Percentiles rank a stretch among this genome's conserved stretches.
These are phyloP conservation scores for Trypanosoma caninum DNA, from an alignment of 208 protist species.

Conservation along the genomic window DNA sequence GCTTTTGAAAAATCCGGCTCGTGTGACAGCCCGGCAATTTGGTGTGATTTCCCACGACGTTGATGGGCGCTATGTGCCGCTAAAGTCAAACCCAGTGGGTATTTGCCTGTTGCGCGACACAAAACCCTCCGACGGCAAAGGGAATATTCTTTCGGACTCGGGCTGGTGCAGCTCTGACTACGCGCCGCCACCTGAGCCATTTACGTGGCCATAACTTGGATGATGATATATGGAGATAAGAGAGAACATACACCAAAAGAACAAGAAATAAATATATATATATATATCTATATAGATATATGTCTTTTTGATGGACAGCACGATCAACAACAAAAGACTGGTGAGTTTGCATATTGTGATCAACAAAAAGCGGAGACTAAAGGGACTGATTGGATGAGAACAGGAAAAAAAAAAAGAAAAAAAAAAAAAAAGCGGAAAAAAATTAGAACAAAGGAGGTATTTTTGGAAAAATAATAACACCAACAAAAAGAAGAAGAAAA, in stretches of 20 bases:
- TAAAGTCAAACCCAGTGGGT: slow-evolving; percentile 66
- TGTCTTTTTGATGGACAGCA: too few relatives aligned
- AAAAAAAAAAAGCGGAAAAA: background rate
- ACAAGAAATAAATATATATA: background rate
- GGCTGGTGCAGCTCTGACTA: slow-evolving; percentile 46
- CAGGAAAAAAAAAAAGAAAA: background rate
- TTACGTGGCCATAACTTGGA: slow-evolving; percentile 62
- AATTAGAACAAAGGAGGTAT: background rate
- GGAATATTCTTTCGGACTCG: slow-evolving; percentile 47
- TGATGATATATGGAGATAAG: background rate
- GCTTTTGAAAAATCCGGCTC: slow-evolving; percentile 75
- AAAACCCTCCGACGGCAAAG: slow-evolving; percentile 48
- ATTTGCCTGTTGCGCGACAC: slow-evolving; percentile 80
- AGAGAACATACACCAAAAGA: background rate
- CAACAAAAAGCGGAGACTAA: background rate
- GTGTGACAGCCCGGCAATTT: slow-evolving; percentile 78
- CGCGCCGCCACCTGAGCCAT: slow-evolving; percentile 71
- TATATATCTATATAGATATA: too few relatives aligned
- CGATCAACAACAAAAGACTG: too few relatives aligned
- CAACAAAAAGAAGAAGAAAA: too few relatives aligned
- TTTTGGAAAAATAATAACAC: background rate
- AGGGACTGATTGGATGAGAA: slow-evolving; percentile 11
- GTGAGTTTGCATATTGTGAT: background rate
- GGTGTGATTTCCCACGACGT: slow-evolving; percentile 57
- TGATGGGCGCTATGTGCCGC: slow-evolving; percentile 63